Evolutionary conservation across 352 stramenopile genomes (phyloP), one percentile per base, ranked within the genome.

Genomic region (Plasmopara viticola): DNA sequence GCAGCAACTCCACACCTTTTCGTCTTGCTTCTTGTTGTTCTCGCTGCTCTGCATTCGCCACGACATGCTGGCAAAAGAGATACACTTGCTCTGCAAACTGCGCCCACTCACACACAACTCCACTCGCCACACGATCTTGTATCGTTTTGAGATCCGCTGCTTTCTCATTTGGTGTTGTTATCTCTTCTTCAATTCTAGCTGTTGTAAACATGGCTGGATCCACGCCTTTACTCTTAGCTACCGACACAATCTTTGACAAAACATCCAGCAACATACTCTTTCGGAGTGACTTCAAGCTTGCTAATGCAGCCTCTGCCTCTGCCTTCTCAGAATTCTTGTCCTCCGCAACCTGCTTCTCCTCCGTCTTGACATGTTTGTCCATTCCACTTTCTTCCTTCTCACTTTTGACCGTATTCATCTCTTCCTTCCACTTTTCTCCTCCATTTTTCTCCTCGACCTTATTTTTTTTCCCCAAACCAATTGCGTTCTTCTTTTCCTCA

Each of bases 161-260:
- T 59, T 46, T 47, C 18, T 31, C 40, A 28, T 31, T 43, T 43
- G n/a, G 5, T 17, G 9, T 15, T 37, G 13, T 13, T 9, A 62
- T 37, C 6, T 43, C 44, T 1, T 41, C 15, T 8, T 40, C 48
- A 5, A 12, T 37, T 10, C 31, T 44, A 17, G 1, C 37, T 15
- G 9, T 59, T 0, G 73, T 78, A 28, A 84, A 80, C 70, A 84
- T 83, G 2, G 51, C 60, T 1, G 74, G 74, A 48, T 87, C 64
- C 50, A 88, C 78, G 14, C 64, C 67, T 49, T 90, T 90, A 20
- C 75, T 84, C 49, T 80, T 84, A 6, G 80, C 80, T 6, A 90
- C 80, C 10, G 77, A 88, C 17, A 79, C 67, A 60, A 90, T 88
- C 70, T 90, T 90, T 7, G 77, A 87, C 46, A 90, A 47, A 28